Base-by-base conservation (phyloP, 306 rosid species). In the Fragaria vesca region DNA sequence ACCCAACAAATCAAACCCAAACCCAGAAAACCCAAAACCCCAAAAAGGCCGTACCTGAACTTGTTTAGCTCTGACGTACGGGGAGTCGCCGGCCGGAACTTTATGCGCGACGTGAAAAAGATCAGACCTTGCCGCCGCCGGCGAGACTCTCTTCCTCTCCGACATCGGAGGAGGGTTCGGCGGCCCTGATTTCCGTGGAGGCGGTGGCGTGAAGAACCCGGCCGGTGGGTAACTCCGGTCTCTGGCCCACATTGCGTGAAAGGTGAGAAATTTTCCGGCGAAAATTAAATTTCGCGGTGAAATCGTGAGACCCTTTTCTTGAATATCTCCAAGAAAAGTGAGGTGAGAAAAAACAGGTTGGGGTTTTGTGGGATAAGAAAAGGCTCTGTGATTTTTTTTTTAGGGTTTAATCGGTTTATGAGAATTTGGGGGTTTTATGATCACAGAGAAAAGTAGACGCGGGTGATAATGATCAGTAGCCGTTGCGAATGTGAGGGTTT, bases 31-130 rank as follows among this genome's bases (percentile, higher is more conserved):
- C 48, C 3, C 51, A 69, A 34, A 74, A 54, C n/a, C 26, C 10
- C 32, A 10, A 58, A 70, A 65, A 28, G 26, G 1, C 10, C 78
- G n/a, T 61, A 89, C 99, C 94, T 95, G 97, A 91, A 93, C 97
- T 48, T 95, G 97, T 73, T 95, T 95, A 74, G 99, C 97, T 77
- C 86, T 89, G 12, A 93, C 99, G 60, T 93, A 95, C 3, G 99
- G 97, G 26, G 99, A 93, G 80, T 95, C 93, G 50, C 99, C 97
- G 8, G 94, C 70, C 68, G 99, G 97, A 10, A 95, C 96, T 84
- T 95, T 95, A 62, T 95, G 91, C 80, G 88, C 74, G 0, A 88
- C 74, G 71, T 91, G 97, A 75, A 91, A 95, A 78, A 73, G 86
- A 82, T 89, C 93, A 68, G 69, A 76, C 55, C 76, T 82, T 13